Evolutionary conservation across 305 asterid genomes (phyloP), one percentile per base, ranked within the genome.

Genomic region (Petunia hybrid): DNA sequence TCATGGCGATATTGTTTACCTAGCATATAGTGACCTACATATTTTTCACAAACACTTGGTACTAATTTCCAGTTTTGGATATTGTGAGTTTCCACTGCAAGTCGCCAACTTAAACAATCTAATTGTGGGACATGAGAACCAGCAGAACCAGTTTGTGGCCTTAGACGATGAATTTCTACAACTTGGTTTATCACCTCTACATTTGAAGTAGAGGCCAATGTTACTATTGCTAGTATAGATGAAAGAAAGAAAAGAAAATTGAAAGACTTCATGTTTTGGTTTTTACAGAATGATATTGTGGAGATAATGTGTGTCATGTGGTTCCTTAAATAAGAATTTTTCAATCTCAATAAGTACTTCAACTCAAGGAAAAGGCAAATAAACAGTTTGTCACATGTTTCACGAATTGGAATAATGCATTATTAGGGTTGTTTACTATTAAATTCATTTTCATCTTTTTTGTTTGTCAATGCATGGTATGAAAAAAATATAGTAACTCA

Each of bases 61-160:
- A 88, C 90, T 40, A 78, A 1, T 62, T 4, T 71, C 93, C 92
- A 88, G 48, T 77, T 31, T 0, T n/a, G 80, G 77, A 84, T 51
- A 82, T 88, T 87, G 87, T 88, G 61, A 0, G 90, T 80, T 82
- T 90, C 93, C 51, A 88, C 90, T 0, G 84, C 88, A 1, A 90
- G 83, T 13, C 86, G 86, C 91, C 91, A 90, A 67, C 90, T 90
- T 31, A 75, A 87, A 83, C 93, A 90, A 80, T 89, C 77, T 5
- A 85, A 7, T 2, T 80, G 85, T 31, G 60, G 41, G 2, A 61
- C 46, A 0, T 12, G 85, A 39, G 46, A 65, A 67, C 86, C 84
- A 13, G 79, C 62, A 12, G 63, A 1, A 42, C 85, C 81, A 41
- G 70, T 57, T n/a, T 48, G 80, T 1, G 87, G 90, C 70, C 85